Conservation (phyloP, 1,284 basidiomycete genomes). For the Sporisorium scitamineum region DNA sequence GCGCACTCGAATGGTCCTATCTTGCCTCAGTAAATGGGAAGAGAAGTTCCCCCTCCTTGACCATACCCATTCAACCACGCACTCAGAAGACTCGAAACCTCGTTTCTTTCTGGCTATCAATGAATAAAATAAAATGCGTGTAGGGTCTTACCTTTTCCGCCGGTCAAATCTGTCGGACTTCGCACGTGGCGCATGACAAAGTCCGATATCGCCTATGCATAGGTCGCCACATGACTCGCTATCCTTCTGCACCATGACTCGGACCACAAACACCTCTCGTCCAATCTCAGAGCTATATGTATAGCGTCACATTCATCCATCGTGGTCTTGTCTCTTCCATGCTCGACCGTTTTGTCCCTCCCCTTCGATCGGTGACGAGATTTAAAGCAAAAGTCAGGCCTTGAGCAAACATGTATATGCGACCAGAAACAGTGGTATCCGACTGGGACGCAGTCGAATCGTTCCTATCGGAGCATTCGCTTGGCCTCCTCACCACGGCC, state of each 20-base stretch:
- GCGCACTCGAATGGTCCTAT: conserved; percentile 18
- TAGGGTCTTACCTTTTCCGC: no score
- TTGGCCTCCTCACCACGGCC: conserved; percentile 47
- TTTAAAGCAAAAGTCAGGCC: background rate
- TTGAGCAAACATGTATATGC: conserved; percentile 42
- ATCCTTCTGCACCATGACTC: background rate
- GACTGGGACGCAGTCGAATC: conserved; percentile 12
- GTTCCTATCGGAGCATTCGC: conserved; percentile 22
- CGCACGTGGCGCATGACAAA: background rate
- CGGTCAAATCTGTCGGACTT: no score
- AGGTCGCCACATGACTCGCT: background rate
- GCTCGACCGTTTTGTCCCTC: no score
- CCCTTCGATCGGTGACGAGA: no score
- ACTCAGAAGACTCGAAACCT: no score
- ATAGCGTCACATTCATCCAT: background rate
- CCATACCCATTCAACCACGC: no score
- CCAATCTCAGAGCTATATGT: background rate
- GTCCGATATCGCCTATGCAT: conserved; percentile 1
- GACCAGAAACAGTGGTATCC: conserved; percentile 15
- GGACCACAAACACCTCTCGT: background rate
- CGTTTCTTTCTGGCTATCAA: no score
- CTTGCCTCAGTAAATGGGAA: conserved; percentile 20
- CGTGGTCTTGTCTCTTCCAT: no score
- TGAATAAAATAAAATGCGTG: no score
- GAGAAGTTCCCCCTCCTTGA: no score